phyloP scores from a whole-genome alignment of 202 grass and related monocot species.

The Cymbopogon flexuosus region DNA sequence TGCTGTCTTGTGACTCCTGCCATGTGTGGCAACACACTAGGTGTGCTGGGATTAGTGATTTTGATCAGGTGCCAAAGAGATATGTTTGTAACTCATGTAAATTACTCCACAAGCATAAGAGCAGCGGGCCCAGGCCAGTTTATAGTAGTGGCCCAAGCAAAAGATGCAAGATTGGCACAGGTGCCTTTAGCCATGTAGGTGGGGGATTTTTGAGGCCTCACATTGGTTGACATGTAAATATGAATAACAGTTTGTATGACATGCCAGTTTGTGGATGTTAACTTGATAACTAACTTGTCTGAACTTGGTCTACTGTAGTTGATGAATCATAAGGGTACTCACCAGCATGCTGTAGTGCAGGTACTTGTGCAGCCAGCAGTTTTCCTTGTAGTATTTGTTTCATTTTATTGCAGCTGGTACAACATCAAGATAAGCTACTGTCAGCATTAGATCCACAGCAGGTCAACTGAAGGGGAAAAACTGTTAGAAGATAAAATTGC shows the following conservation, averaged over 20 bases:
- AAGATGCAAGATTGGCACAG: slow-evolving; percentile 29
- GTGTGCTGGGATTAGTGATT: slow-evolving; percentile 58
- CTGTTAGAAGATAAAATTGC: neutral
- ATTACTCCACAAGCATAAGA: slow-evolving; percentile 27
- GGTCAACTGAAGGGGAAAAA: neutral
- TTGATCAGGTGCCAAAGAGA: slow-evolving; percentile 46
- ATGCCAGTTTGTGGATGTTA: neutral
- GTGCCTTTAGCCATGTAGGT: slow-evolving; percentile 31
- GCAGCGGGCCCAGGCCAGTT: neutral
- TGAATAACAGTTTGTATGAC: neutral
- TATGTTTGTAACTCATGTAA: slow-evolving; percentile 52
- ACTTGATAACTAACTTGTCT: neutral
- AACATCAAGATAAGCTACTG: neutral
- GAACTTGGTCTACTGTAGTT: neutral
- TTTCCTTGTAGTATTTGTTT: neutral
- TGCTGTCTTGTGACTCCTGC: slow-evolving; percentile 63
- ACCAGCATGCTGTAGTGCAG: neutral
- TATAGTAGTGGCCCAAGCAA: slow-evolving; percentile 33
- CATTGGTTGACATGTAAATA: slow-evolving; percentile 39
- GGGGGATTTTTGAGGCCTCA: slow-evolving; percentile 28
- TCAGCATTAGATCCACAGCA: neutral
- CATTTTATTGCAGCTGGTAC: neutral
- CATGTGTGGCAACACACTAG: slow-evolving; percentile 66
- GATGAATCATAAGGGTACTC: no score
- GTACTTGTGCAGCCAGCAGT: neutral